Base-by-base conservation (phyloP, 768 basidiomycete genomes). In the Macrolepiota dolichaula region DNA sequence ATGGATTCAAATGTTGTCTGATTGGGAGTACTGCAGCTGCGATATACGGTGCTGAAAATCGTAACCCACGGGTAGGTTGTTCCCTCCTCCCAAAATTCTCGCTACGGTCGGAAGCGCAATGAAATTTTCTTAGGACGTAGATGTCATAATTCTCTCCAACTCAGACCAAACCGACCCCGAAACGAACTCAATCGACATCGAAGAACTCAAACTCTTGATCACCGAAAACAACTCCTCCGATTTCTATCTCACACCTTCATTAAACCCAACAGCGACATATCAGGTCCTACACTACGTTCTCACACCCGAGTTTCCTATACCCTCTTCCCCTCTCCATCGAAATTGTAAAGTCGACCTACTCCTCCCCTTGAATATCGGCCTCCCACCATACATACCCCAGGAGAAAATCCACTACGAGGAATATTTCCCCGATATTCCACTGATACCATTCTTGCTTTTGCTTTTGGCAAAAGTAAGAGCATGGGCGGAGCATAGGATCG, bases 381-480 rank as follows among this genome's bases (percentile, higher is more conserved):
- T 78, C 40, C 75, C 75, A 2, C 19, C 10, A 50, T 17, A 54
- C 22, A 66, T 76, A 5, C 71, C 74, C 12, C 19, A 51, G 0
- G 47, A 56, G 0, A 22, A 57, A 3, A 70, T 76, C 55, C 51
- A 44, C 3, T 64, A 60, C 60, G 63, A 62, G 15, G 52, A 60
- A 1, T 40, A 65, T 22, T 62, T 62, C 56, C 63, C 64, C 25
- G 64, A 72, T 44, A 65, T 80, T 24, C 80, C 79, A 0, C 65
- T 79, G 1, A 68, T 74, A 61, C 79, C 79, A 0, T 71, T 79
- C 52, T 62, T 77, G 3, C 66, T 71, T 4, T 65, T 80, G 12
- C 68, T 81, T 3, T 66, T 79, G 15, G 63, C 80, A 51, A 81
- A 81, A 61, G 64, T 81, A 7, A 70, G 75, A 47, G 79, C 72